Evolutionary conservation across 116 monocot genomes (phyloP), one percentile per base, ranked within the genome.

Genomic region (Phalaenopsis hybrid): DNA sequence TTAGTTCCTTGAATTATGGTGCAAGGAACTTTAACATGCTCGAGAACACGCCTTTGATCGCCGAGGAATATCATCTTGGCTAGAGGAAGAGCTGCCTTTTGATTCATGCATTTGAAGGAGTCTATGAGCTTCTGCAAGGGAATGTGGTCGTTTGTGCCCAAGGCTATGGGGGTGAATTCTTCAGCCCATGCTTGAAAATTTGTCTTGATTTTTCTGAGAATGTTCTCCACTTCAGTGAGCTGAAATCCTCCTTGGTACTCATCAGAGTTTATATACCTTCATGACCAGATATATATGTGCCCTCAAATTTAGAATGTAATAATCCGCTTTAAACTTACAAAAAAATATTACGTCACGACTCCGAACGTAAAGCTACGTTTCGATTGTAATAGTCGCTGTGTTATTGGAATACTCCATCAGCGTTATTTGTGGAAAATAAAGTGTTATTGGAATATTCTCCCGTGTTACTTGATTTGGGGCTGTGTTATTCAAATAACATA

Each of bases 201-300:
- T 9, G 86, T 80, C 20, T 89, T 78, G 5, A 93, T 89, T 77
- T 20, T 48, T 50, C 59, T 7, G 6, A 96, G 31, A 3, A 96
- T 58, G 48, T 18, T 74, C 21, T 96, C 90, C 6, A 96, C 74
- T 0, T 81, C 77, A 9, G 43, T 16, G 67, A 5, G 43, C 23
- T 90, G 86, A 21, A 93, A 93, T 1, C 96, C 96, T 55, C 96
- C 96, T 79, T 82, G 73, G 16, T 93, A 96, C 33, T 89, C 89
- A 25, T 90, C 92, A 1, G 87, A 78, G 59, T 93, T 96, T 31
- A 96, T 41, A 81, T 92, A 93, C 79, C 96, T 96, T 57, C 17
- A 79, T 55, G 37, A 15, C 15, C 55, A 55, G 13, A 55, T 5
- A 48, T 48, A 48, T 48, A 0, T 48, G 3, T 37, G 37, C 3